Percentiles rank a stretch among this genome's conserved stretches.
Conservation (phyloP, 176 grass and related monocot genomes). For the Puccinellia tenuiflora region DNA sequence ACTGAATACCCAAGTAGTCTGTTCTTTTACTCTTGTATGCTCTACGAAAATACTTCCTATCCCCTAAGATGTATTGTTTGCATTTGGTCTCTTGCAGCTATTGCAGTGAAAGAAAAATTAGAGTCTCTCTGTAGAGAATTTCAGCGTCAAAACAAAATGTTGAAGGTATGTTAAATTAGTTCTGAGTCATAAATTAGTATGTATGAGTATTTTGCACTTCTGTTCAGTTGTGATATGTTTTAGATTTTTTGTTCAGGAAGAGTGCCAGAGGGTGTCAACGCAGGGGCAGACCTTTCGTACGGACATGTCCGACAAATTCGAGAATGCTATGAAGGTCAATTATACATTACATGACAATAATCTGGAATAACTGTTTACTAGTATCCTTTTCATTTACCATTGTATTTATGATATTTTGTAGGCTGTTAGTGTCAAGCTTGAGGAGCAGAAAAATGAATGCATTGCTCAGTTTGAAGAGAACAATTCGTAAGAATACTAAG, state of each 20-base stretch:
- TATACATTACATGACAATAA: constrained; percentile 8
- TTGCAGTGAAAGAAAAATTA: constrained; percentile 77
- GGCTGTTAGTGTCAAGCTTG: constrained; percentile 80
- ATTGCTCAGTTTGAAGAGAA: constrained; percentile 86
- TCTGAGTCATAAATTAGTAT: not conserved
- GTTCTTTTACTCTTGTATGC: not conserved
- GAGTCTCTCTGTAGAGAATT: constrained; percentile 96
- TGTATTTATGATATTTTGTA: constrained; percentile 24
- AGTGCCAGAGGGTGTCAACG: constrained; percentile 77
- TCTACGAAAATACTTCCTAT: constrained; percentile 13
- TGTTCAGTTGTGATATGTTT: constrained; percentile 27
- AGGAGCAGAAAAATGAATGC: constrained; percentile 89
- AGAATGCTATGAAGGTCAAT: constrained; percentile 84
- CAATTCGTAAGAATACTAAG: constrained; percentile 65
- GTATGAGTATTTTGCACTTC: constrained; percentile 1
- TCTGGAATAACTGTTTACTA: not conserved
- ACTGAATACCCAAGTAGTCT: not conserved
- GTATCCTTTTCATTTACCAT: not conserved
- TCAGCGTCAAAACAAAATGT: constrained; percentile 91
- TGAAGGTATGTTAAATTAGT: constrained; percentile 56
- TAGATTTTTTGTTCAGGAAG: constrained; percentile 60
- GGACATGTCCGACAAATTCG: constrained; percentile 83
- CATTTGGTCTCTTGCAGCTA: constrained; percentile 46
- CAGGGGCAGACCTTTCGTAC: constrained; percentile 88
- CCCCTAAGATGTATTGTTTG: constrained; percentile 7